Base-by-base conservation (phyloP, 2,329 filamentous ascomycete species). In the Aschersonia sp. region DNA sequence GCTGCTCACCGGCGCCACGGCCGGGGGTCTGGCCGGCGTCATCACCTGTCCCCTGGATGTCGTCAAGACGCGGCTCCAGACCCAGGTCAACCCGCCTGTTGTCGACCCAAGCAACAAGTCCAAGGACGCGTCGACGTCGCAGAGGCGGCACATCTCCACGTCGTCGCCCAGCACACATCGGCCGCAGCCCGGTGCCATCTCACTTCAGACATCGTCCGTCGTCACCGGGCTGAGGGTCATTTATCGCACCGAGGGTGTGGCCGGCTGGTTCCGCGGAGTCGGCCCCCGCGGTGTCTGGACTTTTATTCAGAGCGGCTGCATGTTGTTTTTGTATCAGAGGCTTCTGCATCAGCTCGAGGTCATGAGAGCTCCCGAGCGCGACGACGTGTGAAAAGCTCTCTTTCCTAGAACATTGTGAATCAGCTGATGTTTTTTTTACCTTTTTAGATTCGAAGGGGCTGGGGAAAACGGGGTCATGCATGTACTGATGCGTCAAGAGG, bases 1-100 rank as follows among this genome's bases (percentile, higher is more conserved):
- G 62, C 83, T 97, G 30, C 65, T 94, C 10, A 98, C 92, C 0
- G 92, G 89, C 12, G 89, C 86, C 3, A 83, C 81, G 3, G 94
- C 92, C 5, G 92, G 92, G 55, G 91, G 91, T 40, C 79, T 97
- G 63, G 92, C 92, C 1, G 92, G 92, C 47, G 85, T 94, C 5
- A 80, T 98, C 10, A 98, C 92, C 2, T 97, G 92, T 59, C 92
- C 92, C 1, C 77, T 98, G 53, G 92, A 98, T 59, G 92, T 98
- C 5, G 91, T 98, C 51, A 98, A 98, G 69, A 98, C 92, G 1
- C 77, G 92, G 47, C 84, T 96, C 35, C 94, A 98, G 65, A 98
- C 92, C 0, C 92, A 98, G 64, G 77, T 94, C 49, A 69, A 74
- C 50, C 59, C 71, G 49, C 59, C 71, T 1, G 40, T 63, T 51